A percentile compares a stretch with the other conserved stretches of the same genome.
Conservation (phyloP, 2,329 filamentous ascomycete species). For the Ceratocystis ficicola region DNA sequence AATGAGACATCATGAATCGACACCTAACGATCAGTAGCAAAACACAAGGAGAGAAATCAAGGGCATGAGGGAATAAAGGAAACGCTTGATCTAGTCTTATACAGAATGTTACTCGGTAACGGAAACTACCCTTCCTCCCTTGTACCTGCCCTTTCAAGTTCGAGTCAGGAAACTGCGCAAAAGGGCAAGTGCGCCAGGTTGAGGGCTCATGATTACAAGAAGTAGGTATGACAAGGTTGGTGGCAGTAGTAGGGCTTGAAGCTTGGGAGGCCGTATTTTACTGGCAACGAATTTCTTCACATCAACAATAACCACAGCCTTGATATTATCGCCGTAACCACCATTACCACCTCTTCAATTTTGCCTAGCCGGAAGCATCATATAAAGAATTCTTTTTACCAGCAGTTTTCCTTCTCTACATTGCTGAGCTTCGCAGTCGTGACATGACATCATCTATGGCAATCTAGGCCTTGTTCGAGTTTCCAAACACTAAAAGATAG, state of each 20-base stretch:
- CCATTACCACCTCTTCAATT: not conserved
- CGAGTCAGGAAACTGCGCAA: not conserved
- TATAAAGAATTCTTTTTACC: not conserved
- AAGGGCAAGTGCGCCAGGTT: not conserved
- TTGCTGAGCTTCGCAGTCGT: not conserved
- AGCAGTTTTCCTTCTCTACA: not conserved
- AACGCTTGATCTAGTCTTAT: not conserved
- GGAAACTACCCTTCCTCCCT: not conserved
- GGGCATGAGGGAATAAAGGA: not conserved
- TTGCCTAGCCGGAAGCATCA: not conserved
- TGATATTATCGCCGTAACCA: not conserved
- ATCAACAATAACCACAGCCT: not conserved
- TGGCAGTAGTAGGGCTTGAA: not conserved
- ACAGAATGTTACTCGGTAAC: not conserved
- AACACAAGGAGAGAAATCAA: not conserved
- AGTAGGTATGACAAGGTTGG: not conserved
- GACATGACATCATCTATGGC: conserved; percentile 19
- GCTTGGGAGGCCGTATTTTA: not conserved
- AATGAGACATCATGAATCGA: conserved; percentile 4
- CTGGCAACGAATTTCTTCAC: not conserved
- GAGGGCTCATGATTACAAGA: conserved; percentile 4
- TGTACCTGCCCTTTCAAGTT: not conserved
- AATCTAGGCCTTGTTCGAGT: not conserved
- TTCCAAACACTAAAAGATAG: not conserved
- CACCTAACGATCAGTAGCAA: not conserved